Evolutionary conservation across 1,284 basidiomycete species (phyloP), one percentile per base, ranked within the genome.

Genomic region (Omphalotus olearius): DNA sequence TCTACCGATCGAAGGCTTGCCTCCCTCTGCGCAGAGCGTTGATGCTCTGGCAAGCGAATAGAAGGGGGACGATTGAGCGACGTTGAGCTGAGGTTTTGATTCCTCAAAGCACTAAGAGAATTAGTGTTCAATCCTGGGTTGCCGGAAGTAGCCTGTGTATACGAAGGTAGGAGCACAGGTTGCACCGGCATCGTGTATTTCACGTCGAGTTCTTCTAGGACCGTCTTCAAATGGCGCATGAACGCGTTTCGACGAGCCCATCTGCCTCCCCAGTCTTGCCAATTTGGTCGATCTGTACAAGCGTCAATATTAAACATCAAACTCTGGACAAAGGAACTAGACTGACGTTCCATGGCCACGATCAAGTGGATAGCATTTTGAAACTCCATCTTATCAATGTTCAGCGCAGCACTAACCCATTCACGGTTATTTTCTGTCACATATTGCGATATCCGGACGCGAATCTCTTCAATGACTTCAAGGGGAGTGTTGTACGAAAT

Each of bases 221-320:
- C 65, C 4, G 69, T 74, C 67, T 88, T 89, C 51, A 91, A 71
- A 60, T 85, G 67, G 48, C 83, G 77, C 84, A 90, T 88, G 65
- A 89, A 86, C 25, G 67, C 71, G 10, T 78, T 89, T 55, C 85
- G 80, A 41, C 85, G 79, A 9, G 69, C 71, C 85, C 84, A 91
- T 51, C 89, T 76, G 11, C 80, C 87, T 48, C 86, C 88, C 89
- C 90, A 92, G 59, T 91, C 88, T 65, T 92, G 90, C 89, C 89
- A 92, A 64, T 91, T 91, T 37, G 83, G 76, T 51, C 84, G 82
- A 66, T 88, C 84, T 85, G 54, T 14, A 40, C 18, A 23, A 36
- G 40, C 57, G 28, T 25, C 18, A 47, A 50, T n/a, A 52, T 13
- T 9, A 40, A 7, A 35, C 36, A 5, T 17, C 25, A 33, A 40